These are phyloP conservation scores for Trypanosoma avium DNA, from an alignment of 208 protist species.

Conservation along the genomic window DNA sequence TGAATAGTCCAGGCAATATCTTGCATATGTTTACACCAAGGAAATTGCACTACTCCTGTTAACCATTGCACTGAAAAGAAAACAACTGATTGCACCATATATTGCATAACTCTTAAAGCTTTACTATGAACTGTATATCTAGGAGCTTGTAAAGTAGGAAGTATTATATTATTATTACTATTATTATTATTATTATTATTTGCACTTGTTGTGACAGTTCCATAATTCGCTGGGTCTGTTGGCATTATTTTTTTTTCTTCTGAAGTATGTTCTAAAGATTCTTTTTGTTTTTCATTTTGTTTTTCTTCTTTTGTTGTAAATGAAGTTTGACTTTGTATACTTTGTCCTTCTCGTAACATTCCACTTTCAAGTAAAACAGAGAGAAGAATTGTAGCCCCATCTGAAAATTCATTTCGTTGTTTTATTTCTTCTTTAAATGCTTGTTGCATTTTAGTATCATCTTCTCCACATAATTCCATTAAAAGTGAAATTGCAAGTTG, in stretches of 20 bases:
- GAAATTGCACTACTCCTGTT: conserved; percentile 49
- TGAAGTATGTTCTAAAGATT: background rate
- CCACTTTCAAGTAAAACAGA: conserved; percentile 45
- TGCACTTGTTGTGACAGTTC: too few species aligned
- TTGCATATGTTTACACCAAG: conserved; percentile 66
- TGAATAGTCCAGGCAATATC: conserved; percentile 61
- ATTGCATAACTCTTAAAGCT: conserved; percentile 74
- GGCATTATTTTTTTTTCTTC: background rate
- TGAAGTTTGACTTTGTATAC: too few species aligned
- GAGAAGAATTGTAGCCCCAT: conserved; percentile 40
- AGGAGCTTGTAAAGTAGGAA: background rate
- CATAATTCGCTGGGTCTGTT: too few species aligned
- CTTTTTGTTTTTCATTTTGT: background rate
- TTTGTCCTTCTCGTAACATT: conserved; percentile 43
- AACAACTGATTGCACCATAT: conserved; percentile 63
- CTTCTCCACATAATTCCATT: conserved; percentile 57
- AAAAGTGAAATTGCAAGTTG: conserved; percentile 35
- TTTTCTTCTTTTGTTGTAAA: too few species aligned
- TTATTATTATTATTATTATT: too few species aligned
- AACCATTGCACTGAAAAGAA: conserved; percentile 63
- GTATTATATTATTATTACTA: too few species aligned
- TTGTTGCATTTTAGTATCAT: conserved; percentile 26
- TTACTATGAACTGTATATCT: conserved; percentile 44
- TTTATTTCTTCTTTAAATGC: conserved; percentile 36
- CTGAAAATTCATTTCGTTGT: too few species aligned